phyloP scores from a whole-genome alignment of 2,329 filamentous ascomycete genomes.

The Chaetomium sp. region DNA sequence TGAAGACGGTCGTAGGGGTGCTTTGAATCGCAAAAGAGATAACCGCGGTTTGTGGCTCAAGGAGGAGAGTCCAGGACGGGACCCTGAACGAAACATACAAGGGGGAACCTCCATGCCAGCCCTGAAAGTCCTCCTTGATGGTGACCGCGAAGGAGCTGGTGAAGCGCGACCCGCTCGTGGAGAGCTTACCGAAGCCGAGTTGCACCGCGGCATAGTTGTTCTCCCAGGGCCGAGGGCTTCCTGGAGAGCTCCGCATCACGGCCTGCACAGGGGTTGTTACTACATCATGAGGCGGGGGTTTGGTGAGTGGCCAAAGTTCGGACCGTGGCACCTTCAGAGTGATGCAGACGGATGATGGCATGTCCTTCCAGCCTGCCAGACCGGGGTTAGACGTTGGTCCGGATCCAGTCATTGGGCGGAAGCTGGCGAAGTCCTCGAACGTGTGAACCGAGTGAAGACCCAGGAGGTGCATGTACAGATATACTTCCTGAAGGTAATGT shows the following conservation, averaged over 20 bases:
- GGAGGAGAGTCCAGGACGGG: slow-evolving; percentile 18
- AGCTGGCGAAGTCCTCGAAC: neutral
- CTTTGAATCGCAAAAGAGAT: slow-evolving; percentile 2
- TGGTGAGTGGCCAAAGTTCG: neutral
- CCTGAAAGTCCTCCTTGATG: slow-evolving; percentile 16
- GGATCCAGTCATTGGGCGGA: neutral
- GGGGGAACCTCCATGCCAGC: slow-evolving; percentile 18
- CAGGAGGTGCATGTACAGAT: slow-evolving; percentile 18
- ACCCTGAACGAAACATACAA: slow-evolving; percentile 21
- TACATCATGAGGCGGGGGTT: neutral
- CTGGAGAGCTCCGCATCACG: neutral
- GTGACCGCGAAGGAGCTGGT: slow-evolving; percentile 9
- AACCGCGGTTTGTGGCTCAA: slow-evolving; percentile 1
- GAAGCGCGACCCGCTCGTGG: slow-evolving; percentile 7
- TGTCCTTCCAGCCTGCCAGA: slow-evolving; percentile 12
- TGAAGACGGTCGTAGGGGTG: neutral
- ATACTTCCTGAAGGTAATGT: slow-evolving; percentile 9
- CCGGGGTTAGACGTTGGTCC: neutral
- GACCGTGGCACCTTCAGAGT: slow-evolving; percentile 19
- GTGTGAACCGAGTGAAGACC: neutral
- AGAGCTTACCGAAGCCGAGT: slow-evolving; percentile 17
- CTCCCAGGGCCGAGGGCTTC: neutral
- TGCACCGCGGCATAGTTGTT: slow-evolving; percentile 19
- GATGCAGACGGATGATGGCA: slow-evolving; percentile 17
- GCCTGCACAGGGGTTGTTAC: neutral